These are phyloP conservation scores for Elsinoe arachidis DNA, from an alignment of 2,329 filamentous ascomycete species.

Conservation along the genomic window DNA sequence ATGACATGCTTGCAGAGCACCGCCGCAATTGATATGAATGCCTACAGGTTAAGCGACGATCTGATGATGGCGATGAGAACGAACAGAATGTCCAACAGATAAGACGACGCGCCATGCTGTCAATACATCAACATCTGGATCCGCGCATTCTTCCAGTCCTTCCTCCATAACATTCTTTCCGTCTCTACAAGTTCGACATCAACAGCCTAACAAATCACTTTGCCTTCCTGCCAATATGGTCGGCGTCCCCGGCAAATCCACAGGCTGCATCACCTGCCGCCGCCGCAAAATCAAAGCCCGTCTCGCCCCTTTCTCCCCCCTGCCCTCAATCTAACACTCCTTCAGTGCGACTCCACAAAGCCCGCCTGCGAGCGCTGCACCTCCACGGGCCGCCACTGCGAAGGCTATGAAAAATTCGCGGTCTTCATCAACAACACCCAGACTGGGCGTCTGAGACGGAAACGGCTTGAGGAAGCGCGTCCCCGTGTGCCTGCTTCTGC, in stretches of 20 bases:
- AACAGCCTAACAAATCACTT: too few relatives aligned
- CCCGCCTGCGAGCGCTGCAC: conserved; percentile 7
- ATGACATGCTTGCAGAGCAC: too few relatives aligned
- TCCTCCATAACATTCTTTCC: too few relatives aligned
- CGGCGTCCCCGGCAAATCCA: conserved; percentile 55
- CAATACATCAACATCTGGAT: too few relatives aligned
- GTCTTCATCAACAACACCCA: conserved; percentile 12
- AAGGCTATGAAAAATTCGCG: conserved; percentile 12
- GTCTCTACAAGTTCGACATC: too few relatives aligned
- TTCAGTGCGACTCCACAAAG: conserved; percentile 12
- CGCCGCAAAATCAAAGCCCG: conserved; percentile 22
- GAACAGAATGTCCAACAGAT: too few relatives aligned
- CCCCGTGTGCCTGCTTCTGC: background rate
- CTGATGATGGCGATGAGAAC: too few relatives aligned
- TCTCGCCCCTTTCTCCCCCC: too few relatives aligned
- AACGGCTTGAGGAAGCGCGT: conserved; percentile 11
- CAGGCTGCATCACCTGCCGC: conserved; percentile 56
- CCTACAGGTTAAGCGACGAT: too few relatives aligned
- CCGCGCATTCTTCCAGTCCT: too few relatives aligned
- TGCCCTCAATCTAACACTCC: background rate
- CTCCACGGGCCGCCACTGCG: conserved; percentile 10
- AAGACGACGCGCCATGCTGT: too few relatives aligned
- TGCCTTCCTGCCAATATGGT: conserved; percentile 42
- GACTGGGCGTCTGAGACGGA: background rate
- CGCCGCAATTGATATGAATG: too few relatives aligned